These are phyloP conservation scores for Delonix regia DNA, from an alignment of 306 rosid species.

Conservation along the genomic window DNA sequence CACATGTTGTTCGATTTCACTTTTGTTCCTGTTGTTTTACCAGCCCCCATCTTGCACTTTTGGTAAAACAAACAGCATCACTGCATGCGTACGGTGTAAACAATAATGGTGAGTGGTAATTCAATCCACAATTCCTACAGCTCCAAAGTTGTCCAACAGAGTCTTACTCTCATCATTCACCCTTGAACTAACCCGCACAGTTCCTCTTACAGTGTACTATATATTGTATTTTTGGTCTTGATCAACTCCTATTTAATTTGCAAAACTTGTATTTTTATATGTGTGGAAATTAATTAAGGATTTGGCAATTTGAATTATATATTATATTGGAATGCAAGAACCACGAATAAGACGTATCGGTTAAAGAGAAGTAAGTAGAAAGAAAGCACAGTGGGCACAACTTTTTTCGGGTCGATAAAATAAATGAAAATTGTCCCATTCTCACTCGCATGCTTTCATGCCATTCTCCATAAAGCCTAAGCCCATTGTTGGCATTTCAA, in stretches of 20 bases:
- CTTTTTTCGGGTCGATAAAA: not conserved
- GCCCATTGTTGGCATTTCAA: constrained; percentile 19
- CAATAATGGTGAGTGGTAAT: not conserved
- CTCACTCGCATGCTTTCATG: not conserved
- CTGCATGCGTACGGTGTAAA: constrained; percentile 16
- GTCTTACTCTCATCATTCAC: constrained; percentile 10
- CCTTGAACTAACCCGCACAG: too few species aligned
- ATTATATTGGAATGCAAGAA: too few species aligned
- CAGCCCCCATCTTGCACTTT: not conserved
- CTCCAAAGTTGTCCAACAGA: not conserved
- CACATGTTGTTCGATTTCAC: too few species aligned
- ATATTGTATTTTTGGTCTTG: too few species aligned
- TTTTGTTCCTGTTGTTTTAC: not conserved
- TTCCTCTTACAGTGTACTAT: too few species aligned
- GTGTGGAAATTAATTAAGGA: too few species aligned
- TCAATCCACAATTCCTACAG: constrained; percentile 9
- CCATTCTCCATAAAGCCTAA: constrained; percentile 13
- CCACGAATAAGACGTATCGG: too few species aligned
- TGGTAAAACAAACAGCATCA: not conserved
- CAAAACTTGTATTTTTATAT: too few species aligned
- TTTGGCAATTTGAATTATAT: too few species aligned
- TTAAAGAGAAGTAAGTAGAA: too few species aligned
- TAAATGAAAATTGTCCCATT: not conserved
- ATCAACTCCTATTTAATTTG: too few species aligned
- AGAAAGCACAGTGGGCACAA: too few species aligned